These are phyloP conservation scores for Solidago caesia DNA, from an alignment of 129 eudicot species.

Conservation along the genomic window DNA sequence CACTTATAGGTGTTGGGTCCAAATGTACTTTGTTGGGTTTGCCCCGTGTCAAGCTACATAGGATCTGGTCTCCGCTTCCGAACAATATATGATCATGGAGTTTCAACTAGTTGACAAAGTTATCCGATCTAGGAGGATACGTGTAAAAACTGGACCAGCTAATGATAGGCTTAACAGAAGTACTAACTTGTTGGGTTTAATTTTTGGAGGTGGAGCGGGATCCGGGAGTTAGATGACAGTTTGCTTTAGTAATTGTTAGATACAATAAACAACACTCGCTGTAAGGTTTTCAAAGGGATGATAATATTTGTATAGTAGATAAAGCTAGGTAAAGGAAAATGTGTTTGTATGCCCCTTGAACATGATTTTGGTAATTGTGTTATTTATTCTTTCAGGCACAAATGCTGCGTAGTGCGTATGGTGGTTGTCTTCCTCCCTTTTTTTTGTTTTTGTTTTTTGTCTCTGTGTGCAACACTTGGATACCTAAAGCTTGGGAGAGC, in stretches of 20 bases:
- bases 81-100: slow-evolving; percentile 46
- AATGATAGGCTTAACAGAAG: slow-evolving; percentile 11
- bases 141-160: slow-evolving; percentile 13
- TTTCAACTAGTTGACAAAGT: slow-evolving; percentile 16
- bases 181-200: not conserved
- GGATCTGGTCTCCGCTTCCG: slow-evolving; percentile 78
- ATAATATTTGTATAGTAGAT: not conserved
- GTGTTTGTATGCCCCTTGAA: not conserved
- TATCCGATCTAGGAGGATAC: not conserved
- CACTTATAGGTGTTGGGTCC: slow-evolving; percentile 79
- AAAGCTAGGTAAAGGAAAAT: not conserved
- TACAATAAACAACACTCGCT: not conserved
- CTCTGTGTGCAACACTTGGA: too few relatives aligned
- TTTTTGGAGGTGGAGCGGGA: not conserved
- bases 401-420: too few relatives aligned
- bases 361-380: not conserved
- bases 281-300: not conserved
- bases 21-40: slow-evolving; percentile 67
- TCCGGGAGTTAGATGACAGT: not conserved
- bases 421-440: too few relatives aligned
- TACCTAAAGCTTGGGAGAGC: too few relatives aligned
- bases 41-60: slow-evolving; percentile 65
- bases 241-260: not conserved
- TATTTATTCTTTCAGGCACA: too few relatives aligned
- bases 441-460: too few relatives aligned